Conservation (phyloP, 352 stramenopile genomes). For the Globisporangium acanthophoron region DNA sequence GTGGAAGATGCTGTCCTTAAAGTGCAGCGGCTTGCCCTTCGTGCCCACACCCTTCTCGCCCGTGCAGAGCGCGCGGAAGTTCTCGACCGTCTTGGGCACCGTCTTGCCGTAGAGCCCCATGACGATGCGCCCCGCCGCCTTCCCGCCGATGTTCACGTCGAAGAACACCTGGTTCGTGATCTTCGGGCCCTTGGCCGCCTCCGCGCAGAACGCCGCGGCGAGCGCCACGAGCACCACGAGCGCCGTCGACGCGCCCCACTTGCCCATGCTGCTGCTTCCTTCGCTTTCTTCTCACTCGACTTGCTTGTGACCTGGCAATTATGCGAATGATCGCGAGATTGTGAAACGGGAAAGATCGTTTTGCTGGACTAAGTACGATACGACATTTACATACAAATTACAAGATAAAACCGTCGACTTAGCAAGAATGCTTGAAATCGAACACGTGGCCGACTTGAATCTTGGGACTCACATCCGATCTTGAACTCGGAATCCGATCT, state of each 20-base stretch:
- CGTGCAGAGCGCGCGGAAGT: constrained; percentile 54
- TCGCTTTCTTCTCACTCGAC: constrained; percentile 2
- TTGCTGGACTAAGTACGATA: neutral
- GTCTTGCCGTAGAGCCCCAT: constrained; percentile 83
- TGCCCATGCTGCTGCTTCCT: constrained; percentile 30
- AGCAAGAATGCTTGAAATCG: no score
- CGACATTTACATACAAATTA: neutral
- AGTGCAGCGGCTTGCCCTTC: constrained; percentile 95
- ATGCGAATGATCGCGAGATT: neutral
- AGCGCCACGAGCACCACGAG: constrained; percentile 38
- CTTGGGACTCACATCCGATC: no score
- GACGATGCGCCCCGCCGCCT: constrained; percentile 75
- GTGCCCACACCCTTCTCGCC: constrained; percentile 72
- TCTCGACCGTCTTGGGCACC: constrained; percentile 79
- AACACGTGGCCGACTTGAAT: neutral
- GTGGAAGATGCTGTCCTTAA: constrained; percentile 96
- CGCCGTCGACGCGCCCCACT: constrained; percentile 34
- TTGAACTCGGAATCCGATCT: no score
- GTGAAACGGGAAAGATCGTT: constrained; percentile 1
- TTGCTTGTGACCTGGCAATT: neutral
- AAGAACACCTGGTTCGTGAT: constrained; percentile 94
- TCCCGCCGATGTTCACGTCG: constrained; percentile 93
- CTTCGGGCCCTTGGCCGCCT: constrained; percentile 49
- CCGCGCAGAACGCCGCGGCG: constrained; percentile 13
- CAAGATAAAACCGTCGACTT: neutral